A percentile compares a stretch with the other conserved stretches of the same genome.
Evolutionary conservation across 768 basidiomycete genomes (phyloP).

Genomic region (Lactarius sanguifluus): DNA sequence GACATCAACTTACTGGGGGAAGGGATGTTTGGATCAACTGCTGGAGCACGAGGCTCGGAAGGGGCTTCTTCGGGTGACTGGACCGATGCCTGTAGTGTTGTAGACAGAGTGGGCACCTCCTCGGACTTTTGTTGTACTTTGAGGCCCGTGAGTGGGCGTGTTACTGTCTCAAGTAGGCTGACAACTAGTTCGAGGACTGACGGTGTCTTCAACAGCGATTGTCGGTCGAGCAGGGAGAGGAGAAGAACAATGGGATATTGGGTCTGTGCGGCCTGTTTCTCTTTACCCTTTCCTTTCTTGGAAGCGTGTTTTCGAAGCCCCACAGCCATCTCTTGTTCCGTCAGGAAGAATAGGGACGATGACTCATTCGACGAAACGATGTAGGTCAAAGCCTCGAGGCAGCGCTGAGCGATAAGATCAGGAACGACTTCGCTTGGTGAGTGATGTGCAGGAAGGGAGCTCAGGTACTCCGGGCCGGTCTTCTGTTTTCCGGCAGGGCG

Average conservation of each 20-base stretch:
- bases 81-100: not conserved
- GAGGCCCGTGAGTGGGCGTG: slow-evolving; percentile 71
- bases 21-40: slow-evolving; percentile 9
- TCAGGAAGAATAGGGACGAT: slow-evolving; percentile 91
- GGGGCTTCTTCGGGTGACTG: slow-evolving; percentile 19
- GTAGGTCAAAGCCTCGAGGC: slow-evolving; percentile 85
- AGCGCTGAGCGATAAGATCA: slow-evolving; percentile 90
- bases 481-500: slow-evolving; percentile 70
- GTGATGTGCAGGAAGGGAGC: slow-evolving; percentile 49
- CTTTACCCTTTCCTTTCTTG: slow-evolving; percentile 95
- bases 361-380: slow-evolving; percentile 84
- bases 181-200: slow-evolving; percentile 94
- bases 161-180: slow-evolving; percentile 81
- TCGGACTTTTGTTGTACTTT: slow-evolving; percentile 48
- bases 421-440: slow-evolving; percentile 80
- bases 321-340: slow-evolving; percentile 88
- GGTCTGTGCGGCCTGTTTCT: slow-evolving; percentile 75
- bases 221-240: slow-evolving; percentile 83
- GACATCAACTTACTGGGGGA: slow-evolving; percentile 19
- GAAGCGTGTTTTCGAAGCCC: slow-evolving; percentile 65
- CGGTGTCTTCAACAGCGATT: slow-evolving; percentile 80
- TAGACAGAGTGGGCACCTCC: not conserved
- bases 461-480: slow-evolving; percentile 51
- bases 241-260: slow-evolving; percentile 92
- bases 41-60: slow-evolving; percentile 20